A percentile compares a stretch with the other conserved stretches of the same genome.
Evolutionary conservation across 2,329 filamentous ascomycete species (phyloP).

Genomic region (Neonectria faginata): DNA sequence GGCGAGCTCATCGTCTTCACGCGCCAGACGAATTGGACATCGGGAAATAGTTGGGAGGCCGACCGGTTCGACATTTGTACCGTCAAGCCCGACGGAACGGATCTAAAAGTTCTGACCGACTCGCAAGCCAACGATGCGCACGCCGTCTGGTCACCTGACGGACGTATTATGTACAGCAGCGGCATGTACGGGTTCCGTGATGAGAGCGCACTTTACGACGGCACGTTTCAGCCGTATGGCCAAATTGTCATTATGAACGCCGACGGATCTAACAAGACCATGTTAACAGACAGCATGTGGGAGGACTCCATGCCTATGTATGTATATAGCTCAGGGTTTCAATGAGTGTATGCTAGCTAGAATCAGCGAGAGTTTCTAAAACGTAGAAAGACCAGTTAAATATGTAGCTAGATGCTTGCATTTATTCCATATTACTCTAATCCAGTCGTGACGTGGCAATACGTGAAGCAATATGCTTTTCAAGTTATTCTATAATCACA

Average conservation of each 20-base stretch:
- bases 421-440: too few species aligned
- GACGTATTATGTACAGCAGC: constrained; percentile 19
- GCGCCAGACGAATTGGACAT: constrained; percentile 25
- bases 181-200: constrained; percentile 27
- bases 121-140: constrained; percentile 22
- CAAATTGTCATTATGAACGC: constrained; percentile 21
- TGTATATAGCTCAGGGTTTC: constrained; percentile 15
- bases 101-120: constrained; percentile 14
- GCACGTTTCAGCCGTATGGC: constrained; percentile 20
- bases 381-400: too few species aligned
- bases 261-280: constrained; percentile 21
- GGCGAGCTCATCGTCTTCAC: constrained; percentile 24
- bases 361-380: too few species aligned
- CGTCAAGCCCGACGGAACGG: constrained; percentile 12
- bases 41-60: constrained; percentile 17
- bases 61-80: constrained; percentile 23
- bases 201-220: constrained; percentile 17
- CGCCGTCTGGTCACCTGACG: constrained; percentile 18
- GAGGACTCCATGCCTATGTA: constrained; percentile 27
- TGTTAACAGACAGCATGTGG: constrained; percentile 27
- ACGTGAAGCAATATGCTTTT: too few species aligned
- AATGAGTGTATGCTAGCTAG: background rate
- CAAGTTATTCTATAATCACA: too few species aligned
- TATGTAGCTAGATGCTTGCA: too few species aligned
- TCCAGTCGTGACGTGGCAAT: too few species aligned